These are phyloP conservation scores for Earliella scabrosa DNA, from an alignment of 1,284 basidiomycete species.

Conservation along the genomic window DNA sequence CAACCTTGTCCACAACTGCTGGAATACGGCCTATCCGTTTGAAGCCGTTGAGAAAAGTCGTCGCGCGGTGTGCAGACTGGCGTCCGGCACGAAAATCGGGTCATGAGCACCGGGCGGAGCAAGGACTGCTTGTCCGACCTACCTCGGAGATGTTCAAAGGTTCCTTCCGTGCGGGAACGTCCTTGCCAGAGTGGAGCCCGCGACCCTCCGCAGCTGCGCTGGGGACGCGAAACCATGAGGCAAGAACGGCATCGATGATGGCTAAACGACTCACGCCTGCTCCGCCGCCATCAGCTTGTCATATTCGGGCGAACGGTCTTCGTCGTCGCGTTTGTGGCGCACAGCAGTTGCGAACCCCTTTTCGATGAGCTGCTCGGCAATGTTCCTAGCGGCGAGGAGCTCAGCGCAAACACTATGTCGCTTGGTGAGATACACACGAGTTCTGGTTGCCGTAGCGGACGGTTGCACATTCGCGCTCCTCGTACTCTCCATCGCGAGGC, in stretches of 20 bases:
- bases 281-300: constrained; percentile 97
- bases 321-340: constrained; percentile 93
- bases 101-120: not conserved
- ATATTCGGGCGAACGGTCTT: constrained; percentile 92
- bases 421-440: constrained; percentile 48
- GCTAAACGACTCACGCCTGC: constrained; percentile 66
- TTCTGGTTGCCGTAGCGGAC: constrained; percentile 83
- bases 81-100: not conserved
- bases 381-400: constrained; percentile 61
- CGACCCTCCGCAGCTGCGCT: constrained; percentile 82
- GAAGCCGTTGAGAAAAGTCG: constrained; percentile 88
- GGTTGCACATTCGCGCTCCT: constrained; percentile 91
- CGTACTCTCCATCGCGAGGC: constrained; percentile 92
- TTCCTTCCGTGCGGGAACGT: constrained; percentile 72
- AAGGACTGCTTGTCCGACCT: constrained; percentile 14
- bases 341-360: constrained; percentile 91
- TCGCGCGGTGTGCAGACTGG: constrained; percentile 75
- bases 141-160: constrained; percentile 90
- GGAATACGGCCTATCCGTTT: constrained; percentile 86
- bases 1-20: constrained; percentile 93
- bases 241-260: not conserved
- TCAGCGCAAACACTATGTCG: too few species aligned
- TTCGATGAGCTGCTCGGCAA: constrained; percentile 92
- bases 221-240: not conserved
- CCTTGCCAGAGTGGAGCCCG: constrained; percentile 94